These are phyloP conservation scores for Solanum chilense DNA, from an alignment of 257 asterid species.

Conservation along the genomic window DNA sequence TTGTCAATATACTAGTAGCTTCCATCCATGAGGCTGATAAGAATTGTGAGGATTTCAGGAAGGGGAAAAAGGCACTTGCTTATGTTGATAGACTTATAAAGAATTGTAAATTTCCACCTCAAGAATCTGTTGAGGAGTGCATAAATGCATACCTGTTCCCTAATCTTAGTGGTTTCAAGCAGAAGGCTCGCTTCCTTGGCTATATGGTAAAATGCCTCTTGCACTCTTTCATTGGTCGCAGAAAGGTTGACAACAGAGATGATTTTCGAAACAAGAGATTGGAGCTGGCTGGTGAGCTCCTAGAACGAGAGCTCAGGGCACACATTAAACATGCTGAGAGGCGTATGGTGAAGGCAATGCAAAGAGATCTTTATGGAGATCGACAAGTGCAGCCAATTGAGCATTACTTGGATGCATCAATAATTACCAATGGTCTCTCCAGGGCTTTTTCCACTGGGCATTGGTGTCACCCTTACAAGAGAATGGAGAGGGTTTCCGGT, in stretches of 20 bases:
- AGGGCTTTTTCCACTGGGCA: constrained; percentile 93
- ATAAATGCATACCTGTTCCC: constrained; percentile 51
- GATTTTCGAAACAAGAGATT: constrained; percentile 87
- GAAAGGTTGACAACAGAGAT: constrained; percentile 76
- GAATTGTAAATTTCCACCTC: constrained; percentile 52
- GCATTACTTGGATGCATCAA: constrained; percentile 42
- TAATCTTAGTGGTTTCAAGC: constrained; percentile 34
- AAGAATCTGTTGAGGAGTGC: constrained; percentile 67
- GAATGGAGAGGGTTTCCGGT: constrained; percentile 75
- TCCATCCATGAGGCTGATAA: constrained; percentile 76
- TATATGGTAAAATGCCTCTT: constrained; percentile 84
- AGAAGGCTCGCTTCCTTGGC: constrained; percentile 74
- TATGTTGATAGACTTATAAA: constrained; percentile 39
- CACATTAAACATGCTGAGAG: constrained; percentile 82
- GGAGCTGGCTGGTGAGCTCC: constrained; percentile 83
- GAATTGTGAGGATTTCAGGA: constrained; percentile 52
- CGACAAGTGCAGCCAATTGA: constrained; percentile 45
- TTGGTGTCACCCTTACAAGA: constrained; percentile 89
- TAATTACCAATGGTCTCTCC: constrained; percentile 82
- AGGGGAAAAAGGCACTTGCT: constrained; percentile 31
- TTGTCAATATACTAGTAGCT: constrained; percentile 46
- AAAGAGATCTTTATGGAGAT: constrained; percentile 67
- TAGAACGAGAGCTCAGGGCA: constrained; percentile 72
- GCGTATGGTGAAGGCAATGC: constrained; percentile 69
- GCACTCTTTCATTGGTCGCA: constrained; percentile 63